phyloP scores from a whole-genome alignment of 495 filamentous ascomycete species.

The Penicillium antarcticum region DNA sequence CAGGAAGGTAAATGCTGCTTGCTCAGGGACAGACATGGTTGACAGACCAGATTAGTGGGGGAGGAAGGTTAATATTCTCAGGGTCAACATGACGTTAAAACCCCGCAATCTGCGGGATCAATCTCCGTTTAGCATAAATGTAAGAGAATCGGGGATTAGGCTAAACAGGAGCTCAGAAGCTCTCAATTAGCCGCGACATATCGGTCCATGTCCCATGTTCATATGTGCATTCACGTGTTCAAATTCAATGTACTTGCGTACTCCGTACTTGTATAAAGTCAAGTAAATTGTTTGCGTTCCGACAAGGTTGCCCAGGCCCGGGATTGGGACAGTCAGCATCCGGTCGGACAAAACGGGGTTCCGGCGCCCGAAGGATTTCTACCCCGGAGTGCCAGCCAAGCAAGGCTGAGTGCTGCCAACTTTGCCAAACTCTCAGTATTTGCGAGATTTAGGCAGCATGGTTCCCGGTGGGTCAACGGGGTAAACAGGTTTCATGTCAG shows the following conservation, averaged over 20 bases:
- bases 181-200: neutral
- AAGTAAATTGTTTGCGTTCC: too few species aligned
- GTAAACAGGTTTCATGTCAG: neutral
- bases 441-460: neutral
- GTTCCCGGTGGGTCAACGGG: neutral
- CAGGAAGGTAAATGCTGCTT: slow-evolving; percentile 60
- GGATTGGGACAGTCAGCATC: slow-evolving; percentile 7
- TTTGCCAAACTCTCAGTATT: too few species aligned
- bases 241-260: too few species aligned
- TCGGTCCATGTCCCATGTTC: too few species aligned
- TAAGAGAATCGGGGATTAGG: neutral
- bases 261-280: too few species aligned
- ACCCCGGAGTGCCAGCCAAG: slow-evolving; percentile 9
- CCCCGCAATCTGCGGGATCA: slow-evolving; percentile 21
- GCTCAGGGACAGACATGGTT: slow-evolving; percentile 22
- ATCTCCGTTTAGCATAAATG: slow-evolving; percentile 12
- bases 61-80: slow-evolving; percentile 2
- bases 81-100: slow-evolving; percentile 21
- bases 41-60: neutral
- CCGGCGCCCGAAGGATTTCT: slow-evolving; percentile 17
- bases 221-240: too few species aligned
- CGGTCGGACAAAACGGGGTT: slow-evolving; percentile 18
- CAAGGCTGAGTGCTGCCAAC: too few species aligned
- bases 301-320: neutral
- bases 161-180: slow-evolving; percentile 3